Base-by-base conservation (phyloP, 192 early-diverging fungal genomes). In the Borealophlyctis nickersoniae region DNA sequence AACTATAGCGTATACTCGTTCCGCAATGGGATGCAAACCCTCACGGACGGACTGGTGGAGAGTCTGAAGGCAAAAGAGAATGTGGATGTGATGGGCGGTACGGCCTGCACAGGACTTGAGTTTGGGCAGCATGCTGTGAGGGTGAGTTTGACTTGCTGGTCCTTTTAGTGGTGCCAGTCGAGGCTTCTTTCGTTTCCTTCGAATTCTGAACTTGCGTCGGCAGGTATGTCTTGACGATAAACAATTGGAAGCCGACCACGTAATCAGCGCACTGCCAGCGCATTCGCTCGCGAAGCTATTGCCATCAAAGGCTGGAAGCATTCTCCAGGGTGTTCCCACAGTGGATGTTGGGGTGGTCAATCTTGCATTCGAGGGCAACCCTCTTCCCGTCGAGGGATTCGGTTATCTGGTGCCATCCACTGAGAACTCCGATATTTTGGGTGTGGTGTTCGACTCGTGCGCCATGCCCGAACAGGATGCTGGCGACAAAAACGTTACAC, bases 391-490 rank as follows among this genome's bases (percentile, higher is more conserved):
- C 11, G 79, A 87, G 49, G 95, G 95, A 1, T 98, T 98, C 76
- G 95, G 95, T 4, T 96, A 90, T 62, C 80, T 98, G 24, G 86
- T 91, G 13, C 95, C 95, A 3, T 80, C 76, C 23, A 79, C 85
- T 0, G 81, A 85, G 22, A 76, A 72, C 28, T 77, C 87, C 2
- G 56, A 57, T 49, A 58, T 81, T 4, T 73, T 98, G 11, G 95
- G 95, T 11, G 80, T 87, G 16, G 88, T 96, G 5, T 93, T 95
- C 72, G 95, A 98, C 66, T 92, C 91, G 13, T 87, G 86, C 50
- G 78, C 87, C 11, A 67, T 91, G 61, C 88, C 87, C 2, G 74
- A 65, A 14, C 91, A 93, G 53, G 89, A 89, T 49, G 60, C 50
- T 5, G 65, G 63, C 0, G 66, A 69, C 7, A n/a, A 19, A 23